phyloP scores from a whole-genome alignment of 176 grass and related monocot genomes.

The Raddia guianensis region DNA sequence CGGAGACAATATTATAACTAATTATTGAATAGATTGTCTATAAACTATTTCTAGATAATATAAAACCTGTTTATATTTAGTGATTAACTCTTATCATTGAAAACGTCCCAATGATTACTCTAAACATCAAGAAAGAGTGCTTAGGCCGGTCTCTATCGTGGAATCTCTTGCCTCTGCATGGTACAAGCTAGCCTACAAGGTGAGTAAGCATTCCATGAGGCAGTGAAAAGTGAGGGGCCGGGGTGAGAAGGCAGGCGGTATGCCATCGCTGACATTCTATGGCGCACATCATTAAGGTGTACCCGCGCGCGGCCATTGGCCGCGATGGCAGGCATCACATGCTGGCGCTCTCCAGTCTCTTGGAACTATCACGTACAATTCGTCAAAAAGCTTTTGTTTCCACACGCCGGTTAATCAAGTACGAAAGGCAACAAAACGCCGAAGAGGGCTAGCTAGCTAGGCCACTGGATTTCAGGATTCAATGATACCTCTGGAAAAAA shows the following conservation, averaged over 20 bases:
- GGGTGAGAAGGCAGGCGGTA: neutral
- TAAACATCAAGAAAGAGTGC: no score
- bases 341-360: neutral
- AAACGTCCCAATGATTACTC: no score
- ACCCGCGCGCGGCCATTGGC: neutral
- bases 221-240: neutral
- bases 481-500: neutral
- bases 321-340: neutral
- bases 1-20: no score
- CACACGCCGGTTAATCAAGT: constrained; percentile 31
- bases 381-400: constrained; percentile 29
- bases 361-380: constrained; percentile 1
- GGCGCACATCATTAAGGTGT: neutral
- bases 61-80: no score
- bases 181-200: no score
- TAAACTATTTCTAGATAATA: no score
- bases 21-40: no score
- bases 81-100: no score
- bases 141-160: no score
- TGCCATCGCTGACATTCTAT: neutral
- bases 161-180: no score
- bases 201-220: constrained; percentile 10
- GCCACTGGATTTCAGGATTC: constrained; percentile 31
- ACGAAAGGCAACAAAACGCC: constrained; percentile 27
- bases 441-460: constrained; percentile 25